Conservation (phyloP, 495 filamentous ascomycete species). For the Geoglossum glabrum region DNA sequence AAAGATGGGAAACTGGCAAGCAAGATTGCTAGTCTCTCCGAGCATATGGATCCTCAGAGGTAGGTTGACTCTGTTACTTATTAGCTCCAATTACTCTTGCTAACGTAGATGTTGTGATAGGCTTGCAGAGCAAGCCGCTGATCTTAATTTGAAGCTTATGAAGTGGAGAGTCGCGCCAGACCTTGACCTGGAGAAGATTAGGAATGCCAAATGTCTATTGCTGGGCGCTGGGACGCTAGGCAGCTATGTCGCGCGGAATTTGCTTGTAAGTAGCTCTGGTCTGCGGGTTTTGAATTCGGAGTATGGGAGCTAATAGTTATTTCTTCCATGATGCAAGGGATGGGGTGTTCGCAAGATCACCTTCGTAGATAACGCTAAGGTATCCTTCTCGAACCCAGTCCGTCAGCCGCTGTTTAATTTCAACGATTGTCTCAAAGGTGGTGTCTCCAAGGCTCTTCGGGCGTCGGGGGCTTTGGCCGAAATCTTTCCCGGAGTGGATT, state of each 20-base stretch:
- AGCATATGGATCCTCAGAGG: slow-evolving; percentile 75
- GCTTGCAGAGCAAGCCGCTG: slow-evolving; percentile 87
- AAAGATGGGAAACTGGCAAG: slow-evolving; percentile 51
- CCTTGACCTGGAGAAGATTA: slow-evolving; percentile 72
- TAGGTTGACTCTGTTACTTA: slow-evolving; percentile 10
- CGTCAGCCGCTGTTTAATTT: slow-evolving; percentile 84
- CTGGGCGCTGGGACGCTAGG: slow-evolving; percentile 92
- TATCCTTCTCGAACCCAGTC: slow-evolving; percentile 96
- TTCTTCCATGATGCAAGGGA: slow-evolving; percentile 26
- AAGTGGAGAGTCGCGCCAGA: slow-evolving; percentile 91
- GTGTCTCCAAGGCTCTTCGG: slow-evolving; percentile 60
- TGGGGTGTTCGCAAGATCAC: slow-evolving; percentile 97
- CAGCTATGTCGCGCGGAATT: slow-evolving; percentile 72
- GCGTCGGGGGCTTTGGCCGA: slow-evolving; percentile 65
- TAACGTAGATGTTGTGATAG: slow-evolving; percentile 14
- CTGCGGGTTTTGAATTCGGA: neutral
- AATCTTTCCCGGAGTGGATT: slow-evolving; percentile 82
- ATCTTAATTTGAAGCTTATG: slow-evolving; percentile 93
- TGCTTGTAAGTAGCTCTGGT: slow-evolving; percentile 34
- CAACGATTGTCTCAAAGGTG: slow-evolving; percentile 70
- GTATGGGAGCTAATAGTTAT: neutral
- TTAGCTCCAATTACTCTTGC: neutral
- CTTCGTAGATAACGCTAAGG: slow-evolving; percentile 82
- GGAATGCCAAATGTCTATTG: slow-evolving; percentile 74
- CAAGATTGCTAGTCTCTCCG: slow-evolving; percentile 57